These are phyloP conservation scores for Blastosporella zonata DNA, from an alignment of 1,284 basidiomycete genomes.

Conservation along the genomic window DNA sequence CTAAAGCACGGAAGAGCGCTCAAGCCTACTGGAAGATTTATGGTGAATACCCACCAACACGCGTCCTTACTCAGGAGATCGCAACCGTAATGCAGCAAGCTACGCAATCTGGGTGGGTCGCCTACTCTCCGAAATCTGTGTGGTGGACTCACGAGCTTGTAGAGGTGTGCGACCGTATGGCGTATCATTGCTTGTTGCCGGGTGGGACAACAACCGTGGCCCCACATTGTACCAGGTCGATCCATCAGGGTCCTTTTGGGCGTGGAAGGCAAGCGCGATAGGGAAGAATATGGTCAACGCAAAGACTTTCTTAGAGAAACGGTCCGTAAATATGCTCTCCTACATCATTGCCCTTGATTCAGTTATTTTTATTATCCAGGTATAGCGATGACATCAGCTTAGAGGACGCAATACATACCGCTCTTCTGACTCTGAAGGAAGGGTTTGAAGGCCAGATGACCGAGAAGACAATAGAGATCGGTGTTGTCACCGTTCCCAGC, in stretches of 20 bases:
- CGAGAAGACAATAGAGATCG: constrained; percentile 99
- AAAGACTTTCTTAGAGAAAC: constrained; percentile 98
- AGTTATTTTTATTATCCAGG: constrained; percentile 41
- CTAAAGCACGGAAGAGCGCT: constrained; percentile 94
- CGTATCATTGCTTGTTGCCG: constrained; percentile 94
- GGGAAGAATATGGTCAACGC: constrained; percentile 99
- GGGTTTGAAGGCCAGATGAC: constrained; percentile 99
- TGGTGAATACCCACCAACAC: constrained; percentile 98
- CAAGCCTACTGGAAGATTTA: constrained; percentile 99
- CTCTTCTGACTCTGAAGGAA: constrained; percentile 97
- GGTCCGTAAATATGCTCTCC: constrained; percentile 44
- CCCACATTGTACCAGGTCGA: constrained; percentile 98
- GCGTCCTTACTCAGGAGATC: constrained; percentile 95
- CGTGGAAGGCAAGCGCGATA: constrained; percentile 99
- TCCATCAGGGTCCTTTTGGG: constrained; percentile 98
- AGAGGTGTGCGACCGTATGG: constrained; percentile 99
- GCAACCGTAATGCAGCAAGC: constrained; percentile 99
- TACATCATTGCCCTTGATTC: constrained; percentile 11
- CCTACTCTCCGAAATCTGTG: constrained; percentile 4
- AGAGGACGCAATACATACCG: constrained; percentile 99
- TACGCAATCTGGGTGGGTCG: constrained; percentile 91
- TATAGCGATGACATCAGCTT: constrained; percentile 99
- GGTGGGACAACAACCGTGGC: constrained; percentile 91
- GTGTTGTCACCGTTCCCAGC: constrained; percentile 88
- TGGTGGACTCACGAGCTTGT: constrained; percentile 17